Conservation (phyloP, 306 rosid genomes). For the Mimosa bimucronata region DNA sequence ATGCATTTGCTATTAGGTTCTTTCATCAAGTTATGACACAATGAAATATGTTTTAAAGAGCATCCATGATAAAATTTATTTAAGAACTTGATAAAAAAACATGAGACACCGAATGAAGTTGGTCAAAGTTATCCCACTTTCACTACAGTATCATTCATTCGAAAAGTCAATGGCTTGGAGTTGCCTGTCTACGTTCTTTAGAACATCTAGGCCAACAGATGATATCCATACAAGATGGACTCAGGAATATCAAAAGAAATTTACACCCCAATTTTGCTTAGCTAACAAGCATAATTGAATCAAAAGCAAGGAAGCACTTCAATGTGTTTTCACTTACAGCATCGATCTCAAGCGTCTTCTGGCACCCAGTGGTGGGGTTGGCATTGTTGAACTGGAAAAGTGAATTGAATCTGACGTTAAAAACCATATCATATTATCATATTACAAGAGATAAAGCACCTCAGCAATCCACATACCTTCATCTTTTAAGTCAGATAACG, state of each 20-base stretch:
- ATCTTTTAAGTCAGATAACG: neutral
- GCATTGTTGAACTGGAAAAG: conserved; percentile 44
- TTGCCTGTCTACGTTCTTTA: neutral
- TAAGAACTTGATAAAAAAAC: neutral
- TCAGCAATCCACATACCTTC: conserved; percentile 6
- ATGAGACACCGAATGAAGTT: neutral
- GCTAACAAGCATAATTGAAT: neutral
- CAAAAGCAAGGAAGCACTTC: neutral
- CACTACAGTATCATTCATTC: neutral
- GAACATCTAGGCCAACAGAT: neutral
- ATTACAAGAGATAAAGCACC: neutral
- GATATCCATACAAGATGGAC: neutral
- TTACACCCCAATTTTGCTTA: neutral
- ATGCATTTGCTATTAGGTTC: neutral
- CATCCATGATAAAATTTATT: neutral
- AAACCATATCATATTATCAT: neutral
- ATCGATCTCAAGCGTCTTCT: conserved; percentile 54
- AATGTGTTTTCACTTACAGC: conserved; percentile 34
- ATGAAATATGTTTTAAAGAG: too few relatives aligned
- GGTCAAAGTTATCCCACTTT: neutral
- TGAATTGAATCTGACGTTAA: neutral
- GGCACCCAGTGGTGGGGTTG: conserved; percentile 55
- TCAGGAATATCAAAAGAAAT: neutral
- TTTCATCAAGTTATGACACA: neutral
- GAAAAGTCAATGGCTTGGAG: neutral